phyloP scores from a whole-genome alignment of 805 yeast species.

The Jamesozyma spencerorum region DNA sequence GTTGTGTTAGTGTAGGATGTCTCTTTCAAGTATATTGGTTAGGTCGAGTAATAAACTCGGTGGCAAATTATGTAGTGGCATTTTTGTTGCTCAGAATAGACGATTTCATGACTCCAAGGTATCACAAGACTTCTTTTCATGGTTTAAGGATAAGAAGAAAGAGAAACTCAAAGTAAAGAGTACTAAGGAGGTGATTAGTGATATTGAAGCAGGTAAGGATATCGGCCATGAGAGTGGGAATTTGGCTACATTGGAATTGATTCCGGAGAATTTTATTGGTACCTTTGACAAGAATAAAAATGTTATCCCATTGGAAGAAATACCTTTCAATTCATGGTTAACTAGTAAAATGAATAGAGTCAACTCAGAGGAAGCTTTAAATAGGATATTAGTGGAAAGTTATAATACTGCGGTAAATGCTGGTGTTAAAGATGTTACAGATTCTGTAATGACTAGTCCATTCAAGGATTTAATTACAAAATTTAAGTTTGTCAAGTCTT shows the following conservation, averaged over 20 bases:
- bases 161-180: slow-evolving; percentile 8
- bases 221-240: slow-evolving; percentile 8
- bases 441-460: slow-evolving; percentile 12
- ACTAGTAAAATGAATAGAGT: slow-evolving; percentile 15
- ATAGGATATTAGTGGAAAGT: slow-evolving; percentile 16
- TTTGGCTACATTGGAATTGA: slow-evolving; percentile 15
- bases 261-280: slow-evolving; percentile 26
- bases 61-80: too few relatives aligned
- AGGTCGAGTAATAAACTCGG: not conserved
- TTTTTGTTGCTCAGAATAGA: not conserved
- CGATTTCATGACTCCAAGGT: slow-evolving; percentile 1
- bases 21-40: not conserved
- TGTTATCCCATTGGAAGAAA: slow-evolving; percentile 10
- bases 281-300: slow-evolving; percentile 6
- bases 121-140: slow-evolving; percentile 29
- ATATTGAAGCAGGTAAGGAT: slow-evolving; percentile 31
- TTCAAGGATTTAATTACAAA: slow-evolving; percentile 28
- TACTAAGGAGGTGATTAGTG: slow-evolving; percentile 29
- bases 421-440: slow-evolving; percentile 6
- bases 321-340: slow-evolving; percentile 32
- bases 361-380: slow-evolving; percentile 19
- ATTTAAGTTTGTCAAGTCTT: slow-evolving; percentile 28
- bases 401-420: slow-evolving; percentile 6
- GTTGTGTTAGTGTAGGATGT: not conserved
- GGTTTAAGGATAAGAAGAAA: slow-evolving; percentile 32